Evolutionary conservation across 306 rosid species (phyloP).

Genomic region (Lablab purpureus): DNA sequence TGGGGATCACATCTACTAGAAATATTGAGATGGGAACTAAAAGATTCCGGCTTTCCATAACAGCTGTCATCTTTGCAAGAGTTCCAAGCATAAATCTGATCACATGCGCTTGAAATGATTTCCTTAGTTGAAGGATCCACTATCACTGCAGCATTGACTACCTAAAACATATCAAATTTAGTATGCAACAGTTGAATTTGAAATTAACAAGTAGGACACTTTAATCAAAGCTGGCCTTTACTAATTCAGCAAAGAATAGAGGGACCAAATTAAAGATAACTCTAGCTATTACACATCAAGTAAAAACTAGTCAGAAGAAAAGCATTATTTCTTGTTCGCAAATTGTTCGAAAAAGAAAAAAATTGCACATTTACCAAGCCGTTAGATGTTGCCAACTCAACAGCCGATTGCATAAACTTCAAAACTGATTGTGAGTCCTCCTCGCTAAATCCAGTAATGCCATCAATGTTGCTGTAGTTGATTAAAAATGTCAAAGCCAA

Average conservation of each 20-base stretch:
- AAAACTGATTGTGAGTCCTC: constrained; percentile 66
- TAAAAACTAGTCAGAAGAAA: constrained; percentile 39
- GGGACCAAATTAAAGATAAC: constrained; percentile 13
- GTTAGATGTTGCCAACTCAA: constrained; percentile 72
- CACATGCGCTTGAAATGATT: constrained; percentile 74
- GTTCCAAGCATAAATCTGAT: constrained; percentile 63
- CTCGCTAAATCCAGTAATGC: constrained; percentile 81
- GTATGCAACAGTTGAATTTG: constrained; percentile 26
- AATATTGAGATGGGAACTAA: constrained; percentile 33
- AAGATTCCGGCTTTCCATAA: constrained; percentile 44
- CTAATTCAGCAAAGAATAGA: constrained; percentile 13
- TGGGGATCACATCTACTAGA: constrained; percentile 44
- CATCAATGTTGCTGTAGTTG: constrained; percentile 76
- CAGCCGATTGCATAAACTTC: constrained; percentile 70
- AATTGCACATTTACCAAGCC: constrained; percentile 58
- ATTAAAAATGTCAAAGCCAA: constrained; percentile 45
- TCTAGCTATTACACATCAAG: neutral
- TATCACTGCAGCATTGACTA: constrained; percentile 87
- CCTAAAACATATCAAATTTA: constrained; percentile 52
- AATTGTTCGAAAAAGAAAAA: constrained; percentile 20
- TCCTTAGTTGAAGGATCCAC: constrained; percentile 83
- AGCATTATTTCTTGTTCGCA: constrained; percentile 29
- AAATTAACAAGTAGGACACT: constrained; percentile 20
- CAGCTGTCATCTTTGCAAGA: constrained; percentile 47
- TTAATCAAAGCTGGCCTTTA: constrained; percentile 23